Evolutionary conservation across 1,284 basidiomycete genomes (phyloP), one percentile per base, ranked within the genome.

Genomic region (Ustilago sp.): DNA sequence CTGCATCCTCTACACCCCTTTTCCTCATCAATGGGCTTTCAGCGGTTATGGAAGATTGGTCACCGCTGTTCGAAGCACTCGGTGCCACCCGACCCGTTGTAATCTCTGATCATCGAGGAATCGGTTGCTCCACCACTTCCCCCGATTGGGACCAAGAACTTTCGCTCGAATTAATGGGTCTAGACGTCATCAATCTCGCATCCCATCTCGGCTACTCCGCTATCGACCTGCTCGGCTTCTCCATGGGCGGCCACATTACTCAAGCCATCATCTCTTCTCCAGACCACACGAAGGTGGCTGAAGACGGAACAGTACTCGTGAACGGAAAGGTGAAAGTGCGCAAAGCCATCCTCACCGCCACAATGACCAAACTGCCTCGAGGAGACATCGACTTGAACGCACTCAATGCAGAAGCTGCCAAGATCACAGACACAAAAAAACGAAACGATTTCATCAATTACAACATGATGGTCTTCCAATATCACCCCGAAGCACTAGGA

Each of bases 11-110:
- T 15, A 47, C 56, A 1, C 82, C 82, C 3, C 66, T 84, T 6
- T 80, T 80, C 47, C 66, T 85, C 36, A 74, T 85, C 66, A 85
- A 81, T 52, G 84, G 84, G 17, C 65, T 85, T n/a, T 77, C 72
- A 0, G 82, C 80, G 4, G 77, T 83, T 12, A 83, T 85, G 82
- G 60, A 63, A 3, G 82, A 85, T 50, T 85, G 84, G 84, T 64
- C 63, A 1, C 76, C 78, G 2, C 68, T 85, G 4, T 79, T 81
- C 11, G 67, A 79, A 31, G 50, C 68, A 0, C 65, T 85, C 3
- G 74, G 57, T 0, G 19, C 50, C 12, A 65, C 68, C 5, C 77
- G 83, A 8, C 54, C 67, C 5, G 78, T 83, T 0, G 57, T 85
- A 8, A 71, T 83, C 50, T 80, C 77, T 4, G 84, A 85, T 57